Evolutionary conservation across 2,329 filamentous ascomycete species (phyloP), one percentile per base, ranked within the genome.

Genomic region (Sclerotinia borealis): DNA sequence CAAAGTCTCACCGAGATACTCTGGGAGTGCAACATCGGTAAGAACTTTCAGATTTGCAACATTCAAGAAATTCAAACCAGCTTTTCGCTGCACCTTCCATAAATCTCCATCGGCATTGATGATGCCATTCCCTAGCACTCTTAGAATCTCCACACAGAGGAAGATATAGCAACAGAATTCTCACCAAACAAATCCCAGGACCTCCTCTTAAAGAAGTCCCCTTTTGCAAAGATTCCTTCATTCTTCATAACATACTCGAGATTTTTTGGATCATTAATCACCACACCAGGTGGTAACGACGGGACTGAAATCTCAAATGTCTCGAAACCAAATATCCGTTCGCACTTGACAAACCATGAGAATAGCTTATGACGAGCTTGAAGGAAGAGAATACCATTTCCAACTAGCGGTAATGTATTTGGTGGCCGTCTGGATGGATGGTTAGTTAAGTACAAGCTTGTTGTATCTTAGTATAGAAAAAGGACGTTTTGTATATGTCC

Each of bases 51-150:
- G 71, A 68, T 87, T 87, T 60, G 81, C 75, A 17, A 79, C 78
- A 68, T 79, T 86, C 31, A 89, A 79, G 67, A 88, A 88, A 34
- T 80, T 74, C 17, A 83, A 67, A 1, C 86, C 86, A 4, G 85
- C 86, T 71, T 83, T 87, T 51, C 86, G 79, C 76, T 88, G 86
- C 1, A 82, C 75, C 65, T 79, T 83, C 85, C 86, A 88, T 29
- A 85, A 71, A 27, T 86, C 82, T 47, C 86, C 86, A 65, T 88
- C 85, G 31, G 82, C 81, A 68, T 88, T 89, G 74, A 88, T 87
- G 68, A 89, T 88, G 31, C 86, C 86, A 67, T 85, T 79, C 1
- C 84, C 80, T 82, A 52, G 41, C 22, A 47, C 41, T 31, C 15
- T 15, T 48, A 29, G 43, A 25, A 31, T 27, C 17, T 45, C 17